Percentiles rank a stretch among this genome's conserved stretches.
Evolutionary conservation across 78 protist species (phyloP).

Genomic region (Dictyostelium firmibasis): DNA sequence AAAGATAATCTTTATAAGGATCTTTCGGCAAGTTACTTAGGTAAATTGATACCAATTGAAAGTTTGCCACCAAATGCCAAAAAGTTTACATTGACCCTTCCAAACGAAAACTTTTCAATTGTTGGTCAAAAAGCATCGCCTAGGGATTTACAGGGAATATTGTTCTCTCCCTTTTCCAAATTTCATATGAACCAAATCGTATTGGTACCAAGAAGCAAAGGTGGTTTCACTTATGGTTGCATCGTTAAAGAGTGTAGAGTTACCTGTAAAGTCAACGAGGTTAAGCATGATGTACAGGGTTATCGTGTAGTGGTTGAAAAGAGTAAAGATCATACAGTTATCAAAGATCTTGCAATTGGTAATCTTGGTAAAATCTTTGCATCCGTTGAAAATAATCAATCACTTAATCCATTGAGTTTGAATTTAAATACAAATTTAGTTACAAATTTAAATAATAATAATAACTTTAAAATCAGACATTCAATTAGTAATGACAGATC

Average conservation of each 20-base stretch:
- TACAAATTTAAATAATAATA: background rate
- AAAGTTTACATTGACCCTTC: background rate
- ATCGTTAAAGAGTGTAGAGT: constrained; percentile 75
- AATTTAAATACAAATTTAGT: background rate
- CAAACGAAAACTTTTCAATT: background rate
- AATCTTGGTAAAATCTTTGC: constrained; percentile 45
- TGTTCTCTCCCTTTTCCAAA: constrained; percentile 59
- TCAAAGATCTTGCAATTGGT: constrained; percentile 64
- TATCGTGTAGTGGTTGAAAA: constrained; percentile 69
- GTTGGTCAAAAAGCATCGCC: constrained; percentile 54
- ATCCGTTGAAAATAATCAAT: constrained; percentile 21
- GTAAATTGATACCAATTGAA: constrained; percentile 45
- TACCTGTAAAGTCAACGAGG: constrained; percentile 57
- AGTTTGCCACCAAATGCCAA: constrained; percentile 10
- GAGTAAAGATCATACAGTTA: constrained; percentile 31
- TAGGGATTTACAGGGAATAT: constrained; percentile 55
- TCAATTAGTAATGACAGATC: background rate
- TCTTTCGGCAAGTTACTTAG: constrained; percentile 56
- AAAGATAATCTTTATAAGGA: constrained; percentile 75
- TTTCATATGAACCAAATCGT: constrained; percentile 75
- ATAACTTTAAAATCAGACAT: background rate
- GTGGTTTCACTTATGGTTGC: constrained; percentile 83
- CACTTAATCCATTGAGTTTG: background rate
- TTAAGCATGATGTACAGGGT: constrained; percentile 67
- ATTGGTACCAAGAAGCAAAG: constrained; percentile 63